A percentile compares a stretch with the other conserved stretches of the same genome.
These are phyloP conservation scores for Moringa oleifera DNA, from an alignment of 345 rosid genomes.

Conservation along the genomic window DNA sequence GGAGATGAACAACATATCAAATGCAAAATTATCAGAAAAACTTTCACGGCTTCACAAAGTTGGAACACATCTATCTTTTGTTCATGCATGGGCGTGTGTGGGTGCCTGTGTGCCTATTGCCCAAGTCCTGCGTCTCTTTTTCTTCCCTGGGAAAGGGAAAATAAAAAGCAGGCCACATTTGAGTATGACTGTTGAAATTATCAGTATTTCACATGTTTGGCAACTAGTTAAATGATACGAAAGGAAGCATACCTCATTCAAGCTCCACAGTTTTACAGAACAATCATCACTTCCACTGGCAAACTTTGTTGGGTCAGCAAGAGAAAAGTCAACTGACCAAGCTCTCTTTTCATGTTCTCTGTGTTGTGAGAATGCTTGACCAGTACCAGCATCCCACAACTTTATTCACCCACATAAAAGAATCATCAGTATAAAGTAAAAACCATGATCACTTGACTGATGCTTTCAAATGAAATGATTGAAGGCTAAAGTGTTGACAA, in stretches of 20 bases:
- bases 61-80: background rate
- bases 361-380: constrained; percentile 61
- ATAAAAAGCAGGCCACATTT: background rate
- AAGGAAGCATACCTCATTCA: constrained; percentile 53
- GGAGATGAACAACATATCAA: no score
- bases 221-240: background rate
- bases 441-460: constrained; percentile 7
- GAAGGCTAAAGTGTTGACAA: background rate
- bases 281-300: constrained; percentile 95
- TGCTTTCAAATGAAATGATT: background rate
- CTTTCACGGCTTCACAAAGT: background rate
- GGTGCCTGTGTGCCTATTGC: background rate
- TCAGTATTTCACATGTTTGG: background rate
- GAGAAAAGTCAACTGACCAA: constrained; percentile 95
- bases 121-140: background rate
- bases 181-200: background rate
- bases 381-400: constrained; percentile 90
- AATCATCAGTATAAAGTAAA: background rate
- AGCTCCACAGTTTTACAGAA: constrained; percentile 81
- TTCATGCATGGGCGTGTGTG: background rate
- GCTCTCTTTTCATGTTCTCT: constrained; percentile 81
- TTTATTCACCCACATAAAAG: constrained; percentile 28
- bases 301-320: constrained; percentile 64
- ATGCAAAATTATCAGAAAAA: background rate
- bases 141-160: no score